Evolutionary conservation across 208 protist genomes (phyloP).

Genomic region (Paratrypanosoma confusum): DNA sequence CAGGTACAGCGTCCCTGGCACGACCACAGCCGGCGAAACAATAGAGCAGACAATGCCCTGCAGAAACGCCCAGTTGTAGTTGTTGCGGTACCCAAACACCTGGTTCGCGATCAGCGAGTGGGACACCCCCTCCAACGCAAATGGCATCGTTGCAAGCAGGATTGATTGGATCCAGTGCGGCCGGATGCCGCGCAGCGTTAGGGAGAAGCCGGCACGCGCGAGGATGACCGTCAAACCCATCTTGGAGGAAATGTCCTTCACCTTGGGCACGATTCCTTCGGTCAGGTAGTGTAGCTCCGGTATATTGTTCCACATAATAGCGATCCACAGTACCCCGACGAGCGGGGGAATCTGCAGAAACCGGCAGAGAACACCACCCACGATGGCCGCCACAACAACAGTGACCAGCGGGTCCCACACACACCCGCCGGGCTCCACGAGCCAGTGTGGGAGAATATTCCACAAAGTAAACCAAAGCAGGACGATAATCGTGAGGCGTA

Average conservation of each 20-base stretch:
- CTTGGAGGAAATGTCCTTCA: conserved; percentile 51
- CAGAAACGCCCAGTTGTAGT: conserved; percentile 73
- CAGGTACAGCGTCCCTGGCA: conserved; percentile 60
- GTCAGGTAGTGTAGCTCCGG: conserved; percentile 50
- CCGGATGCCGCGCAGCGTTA: conserved; percentile 45
- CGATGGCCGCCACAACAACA: conserved; percentile 45
- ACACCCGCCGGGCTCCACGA: conserved; percentile 56
- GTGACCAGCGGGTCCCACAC: conserved; percentile 61
- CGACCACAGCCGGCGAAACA: conserved; percentile 61
- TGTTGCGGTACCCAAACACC: conserved; percentile 48
- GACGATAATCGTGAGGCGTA: conserved; percentile 46
- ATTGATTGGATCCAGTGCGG: conserved; percentile 65
- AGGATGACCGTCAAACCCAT: conserved; percentile 67
- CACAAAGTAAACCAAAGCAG: conserved; percentile 60
- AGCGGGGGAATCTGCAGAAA: conserved; percentile 70
- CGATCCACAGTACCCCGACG: conserved; percentile 67
- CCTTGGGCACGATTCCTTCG: conserved; percentile 28
- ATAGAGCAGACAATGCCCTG: conserved; percentile 68
- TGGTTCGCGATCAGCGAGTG: conserved; percentile 63
- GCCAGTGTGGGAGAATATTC: conserved; percentile 44
- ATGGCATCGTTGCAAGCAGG: conserved; percentile 49
- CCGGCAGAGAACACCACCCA: conserved; percentile 55
- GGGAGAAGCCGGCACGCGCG: conserved; percentile 54
- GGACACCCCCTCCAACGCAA: conserved; percentile 42
- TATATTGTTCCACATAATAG: conserved; percentile 77